These are phyloP conservation scores for Colletotrichum sp. DNA, from an alignment of 2,329 filamentous ascomycete genomes.

Conservation along the genomic window DNA sequence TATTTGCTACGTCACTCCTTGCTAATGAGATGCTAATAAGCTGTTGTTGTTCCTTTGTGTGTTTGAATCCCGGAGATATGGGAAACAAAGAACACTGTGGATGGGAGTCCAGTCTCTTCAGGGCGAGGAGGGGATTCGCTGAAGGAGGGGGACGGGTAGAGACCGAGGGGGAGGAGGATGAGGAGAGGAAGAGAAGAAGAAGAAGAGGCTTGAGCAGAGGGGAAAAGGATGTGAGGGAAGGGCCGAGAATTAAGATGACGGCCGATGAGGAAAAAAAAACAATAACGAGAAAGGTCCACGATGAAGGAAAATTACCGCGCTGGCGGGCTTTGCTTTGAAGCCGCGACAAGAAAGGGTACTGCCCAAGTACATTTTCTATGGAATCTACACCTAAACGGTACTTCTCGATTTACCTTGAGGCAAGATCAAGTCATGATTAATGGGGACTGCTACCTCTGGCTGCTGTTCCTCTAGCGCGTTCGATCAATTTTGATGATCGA, in stretches of 20 bases:
- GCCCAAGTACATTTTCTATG: background rate
- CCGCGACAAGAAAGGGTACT: background rate
- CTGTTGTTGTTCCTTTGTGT: background rate
- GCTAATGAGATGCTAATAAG: background rate
- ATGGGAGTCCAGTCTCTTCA: background rate
- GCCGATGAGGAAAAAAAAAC: constrained; percentile 5
- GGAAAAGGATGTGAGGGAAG: constrained; percentile 1
- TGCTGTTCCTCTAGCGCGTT: background rate
- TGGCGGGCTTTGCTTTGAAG: background rate
- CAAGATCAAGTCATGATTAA: background rate
- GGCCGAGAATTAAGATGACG: background rate
- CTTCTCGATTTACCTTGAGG: background rate
- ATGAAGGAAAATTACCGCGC: constrained; percentile 9
- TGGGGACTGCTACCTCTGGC: background rate
- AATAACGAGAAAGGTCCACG: constrained; percentile 11
- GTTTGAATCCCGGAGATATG: background rate
- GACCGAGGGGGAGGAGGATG: background rate
- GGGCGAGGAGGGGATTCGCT: background rate
- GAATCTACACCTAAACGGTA: background rate
- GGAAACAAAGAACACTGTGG: background rate
- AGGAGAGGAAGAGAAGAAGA: background rate
- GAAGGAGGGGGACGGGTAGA: background rate
- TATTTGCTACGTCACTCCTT: background rate
- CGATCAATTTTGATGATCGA: background rate
- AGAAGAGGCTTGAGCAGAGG: background rate